Conservation (phyloP, 2,329 filamentous ascomycete genomes). For the Aspergillus vadensis region DNA sequence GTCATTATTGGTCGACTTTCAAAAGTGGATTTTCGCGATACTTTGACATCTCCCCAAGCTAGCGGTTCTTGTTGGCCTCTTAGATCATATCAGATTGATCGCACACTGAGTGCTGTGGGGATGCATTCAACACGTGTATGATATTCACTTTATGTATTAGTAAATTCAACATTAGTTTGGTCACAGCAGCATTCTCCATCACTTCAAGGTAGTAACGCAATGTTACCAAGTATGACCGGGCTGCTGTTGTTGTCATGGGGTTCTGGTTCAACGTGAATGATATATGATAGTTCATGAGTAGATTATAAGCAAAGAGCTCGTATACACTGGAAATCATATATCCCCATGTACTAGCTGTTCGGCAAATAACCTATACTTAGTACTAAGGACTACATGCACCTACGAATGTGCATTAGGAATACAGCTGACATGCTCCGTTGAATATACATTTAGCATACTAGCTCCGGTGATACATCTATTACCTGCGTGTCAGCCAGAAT, state of each 20-base stretch:
- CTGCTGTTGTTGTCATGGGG: neutral
- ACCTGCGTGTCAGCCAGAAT: neutral
- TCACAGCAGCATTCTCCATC: neutral
- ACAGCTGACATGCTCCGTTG: neutral
- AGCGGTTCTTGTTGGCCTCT: neutral
- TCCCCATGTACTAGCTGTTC: too few species aligned
- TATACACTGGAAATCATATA: neutral
- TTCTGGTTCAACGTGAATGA: neutral
- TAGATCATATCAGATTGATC: neutral
- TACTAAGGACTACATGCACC: neutral
- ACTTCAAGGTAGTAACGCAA: neutral
- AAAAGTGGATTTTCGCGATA: neutral
- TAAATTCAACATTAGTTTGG: neutral
- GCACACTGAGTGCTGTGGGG: neutral
- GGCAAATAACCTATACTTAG: too few species aligned
- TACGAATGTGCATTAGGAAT: neutral
- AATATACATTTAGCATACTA: neutral
- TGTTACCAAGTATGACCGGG: neutral
- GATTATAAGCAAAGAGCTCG: neutral
- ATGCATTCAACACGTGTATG: neutral
- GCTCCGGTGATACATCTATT: neutral
- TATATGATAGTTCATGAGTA: neutral
- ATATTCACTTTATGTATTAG: neutral
- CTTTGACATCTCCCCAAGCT: neutral
- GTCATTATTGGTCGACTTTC: neutral